Conservation (phyloP, 768 basidiomycete genomes). For the Xerocomus brunneocitrinus region DNA sequence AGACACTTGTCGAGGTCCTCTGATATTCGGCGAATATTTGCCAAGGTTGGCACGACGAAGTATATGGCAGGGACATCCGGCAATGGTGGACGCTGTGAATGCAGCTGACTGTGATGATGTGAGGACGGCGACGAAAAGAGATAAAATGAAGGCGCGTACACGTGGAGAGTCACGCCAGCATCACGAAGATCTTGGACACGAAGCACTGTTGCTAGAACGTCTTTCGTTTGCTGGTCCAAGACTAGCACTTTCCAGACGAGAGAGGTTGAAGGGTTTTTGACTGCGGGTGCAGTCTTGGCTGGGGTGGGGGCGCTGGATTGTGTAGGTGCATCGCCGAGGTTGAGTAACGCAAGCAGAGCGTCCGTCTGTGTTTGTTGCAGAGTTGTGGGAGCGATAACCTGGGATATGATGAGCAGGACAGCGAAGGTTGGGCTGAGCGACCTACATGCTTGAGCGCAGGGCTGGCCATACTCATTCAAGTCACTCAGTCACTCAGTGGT, state of each 20-base stretch:
- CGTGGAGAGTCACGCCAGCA: constrained; percentile 95
- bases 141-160: constrained; percentile 52
- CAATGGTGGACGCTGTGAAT: constrained; percentile 81
- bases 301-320: constrained; percentile 6
- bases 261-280: constrained; percentile 56
- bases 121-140: constrained; percentile 1
- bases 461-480: constrained; percentile 37
- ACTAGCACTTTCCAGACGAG: constrained; percentile 96
- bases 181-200: constrained; percentile 96
- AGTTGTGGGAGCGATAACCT: constrained; percentile 47
- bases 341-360: constrained; percentile 80
- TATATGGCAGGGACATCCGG: constrained; percentile 97
- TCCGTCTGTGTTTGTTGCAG: constrained; percentile 87
- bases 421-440: background rate
- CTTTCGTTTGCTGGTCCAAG: constrained; percentile 92
- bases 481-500: no score
- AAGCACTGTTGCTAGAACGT: constrained; percentile 90
- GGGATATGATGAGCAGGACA: constrained; percentile 28
- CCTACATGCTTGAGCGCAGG: constrained; percentile 42
- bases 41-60: constrained; percentile 86
- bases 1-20: constrained; percentile 86
- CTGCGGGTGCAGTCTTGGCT: constrained; percentile 33
- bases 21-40: constrained; percentile 85
- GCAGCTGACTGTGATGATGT: constrained; percentile 65
- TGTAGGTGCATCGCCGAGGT: constrained; percentile 61